These are phyloP conservation scores for Colletotrichum gloeosporioides DNA, from an alignment of 2,329 filamentous ascomycete genomes.

Conservation along the genomic window DNA sequence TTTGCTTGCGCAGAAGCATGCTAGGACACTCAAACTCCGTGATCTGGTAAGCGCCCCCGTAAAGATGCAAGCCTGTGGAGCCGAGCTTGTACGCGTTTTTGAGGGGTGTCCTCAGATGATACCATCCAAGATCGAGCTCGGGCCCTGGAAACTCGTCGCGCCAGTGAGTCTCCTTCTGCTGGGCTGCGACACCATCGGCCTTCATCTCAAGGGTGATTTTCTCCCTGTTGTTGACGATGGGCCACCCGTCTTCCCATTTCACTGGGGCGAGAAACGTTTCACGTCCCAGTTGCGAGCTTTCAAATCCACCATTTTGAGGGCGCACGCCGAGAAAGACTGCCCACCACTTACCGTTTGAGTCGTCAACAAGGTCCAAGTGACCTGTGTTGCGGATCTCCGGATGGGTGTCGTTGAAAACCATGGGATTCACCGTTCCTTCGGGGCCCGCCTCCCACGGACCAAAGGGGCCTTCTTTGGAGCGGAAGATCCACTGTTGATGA, in stretches of 20 bases:
- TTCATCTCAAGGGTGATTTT: neutral
- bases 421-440: neutral
- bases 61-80: neutral
- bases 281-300: neutral
- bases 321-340: neutral
- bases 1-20: neutral
- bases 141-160: neutral
- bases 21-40: neutral
- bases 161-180: neutral
- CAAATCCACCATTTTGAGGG: neutral
- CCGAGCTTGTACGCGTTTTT: neutral
- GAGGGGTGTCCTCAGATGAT: neutral
- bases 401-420: slow-evolving; percentile 35
- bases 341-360: slow-evolving; percentile 49
- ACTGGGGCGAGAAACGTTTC: slow-evolving; percentile 1
- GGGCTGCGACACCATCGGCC: neutral
- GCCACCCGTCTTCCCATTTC: neutral
- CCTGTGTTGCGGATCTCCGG: slow-evolving; percentile 35
- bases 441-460: slow-evolving; percentile 27
- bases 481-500: slow-evolving; percentile 38
- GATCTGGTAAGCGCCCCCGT: neutral
- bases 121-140: neutral
- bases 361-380: slow-evolving; percentile 38
- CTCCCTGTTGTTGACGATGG: neutral
- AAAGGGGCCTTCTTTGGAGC: slow-evolving; percentile 42